Conservation (phyloP, 805 yeast genomes). For the Candida vartiovaarae region DNA sequence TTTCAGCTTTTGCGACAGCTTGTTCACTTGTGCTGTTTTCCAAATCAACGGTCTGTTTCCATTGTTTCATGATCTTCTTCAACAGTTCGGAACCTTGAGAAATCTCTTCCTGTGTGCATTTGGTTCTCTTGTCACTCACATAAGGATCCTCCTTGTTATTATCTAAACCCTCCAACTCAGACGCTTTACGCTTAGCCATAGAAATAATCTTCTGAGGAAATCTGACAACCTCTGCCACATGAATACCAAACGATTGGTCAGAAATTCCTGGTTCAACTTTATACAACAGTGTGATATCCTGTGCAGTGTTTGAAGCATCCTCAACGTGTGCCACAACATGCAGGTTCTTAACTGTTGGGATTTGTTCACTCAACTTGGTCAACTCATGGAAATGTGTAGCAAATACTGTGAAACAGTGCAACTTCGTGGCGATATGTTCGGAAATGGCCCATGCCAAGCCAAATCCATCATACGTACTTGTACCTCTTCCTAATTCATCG, state of each 20-base stretch:
- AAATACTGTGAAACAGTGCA: slow-evolving; percentile 76
- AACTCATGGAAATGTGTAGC: slow-evolving; percentile 98
- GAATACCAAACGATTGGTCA: slow-evolving; percentile 95
- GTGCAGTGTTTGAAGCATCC: slow-evolving; percentile 30
- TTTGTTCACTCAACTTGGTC: slow-evolving; percentile 64
- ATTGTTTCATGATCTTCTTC: slow-evolving; percentile 35
- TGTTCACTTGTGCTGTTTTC: slow-evolving; percentile 26
- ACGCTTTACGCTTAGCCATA: slow-evolving; percentile 94
- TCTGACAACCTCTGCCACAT: slow-evolving; percentile 92
- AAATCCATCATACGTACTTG: slow-evolving; percentile 89
- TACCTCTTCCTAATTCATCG: slow-evolving; percentile 87
- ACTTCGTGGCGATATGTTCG: slow-evolving; percentile 66
- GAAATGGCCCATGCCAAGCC: slow-evolving; percentile 97
- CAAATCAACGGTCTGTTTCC: slow-evolving; percentile 23
- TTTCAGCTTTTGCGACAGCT: slow-evolving; percentile 33
- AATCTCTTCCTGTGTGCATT: slow-evolving; percentile 47
- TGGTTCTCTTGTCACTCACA: slow-evolving; percentile 34
- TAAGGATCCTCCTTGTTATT: slow-evolving; percentile 39
- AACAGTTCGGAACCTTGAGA: slow-evolving; percentile 44
- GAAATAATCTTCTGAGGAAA: slow-evolving; percentile 84
- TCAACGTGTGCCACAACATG: slow-evolving; percentile 93
- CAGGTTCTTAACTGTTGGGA: slow-evolving; percentile 63
- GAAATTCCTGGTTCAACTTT: slow-evolving; percentile 95
- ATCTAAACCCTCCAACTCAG: slow-evolving; percentile 65
- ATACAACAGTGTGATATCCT: slow-evolving; percentile 81